A percentile compares a stretch with the other conserved stretches of the same genome.
Conservation (phyloP, 352 stramenopile species). For the Phytophthora ohioensis region DNA sequence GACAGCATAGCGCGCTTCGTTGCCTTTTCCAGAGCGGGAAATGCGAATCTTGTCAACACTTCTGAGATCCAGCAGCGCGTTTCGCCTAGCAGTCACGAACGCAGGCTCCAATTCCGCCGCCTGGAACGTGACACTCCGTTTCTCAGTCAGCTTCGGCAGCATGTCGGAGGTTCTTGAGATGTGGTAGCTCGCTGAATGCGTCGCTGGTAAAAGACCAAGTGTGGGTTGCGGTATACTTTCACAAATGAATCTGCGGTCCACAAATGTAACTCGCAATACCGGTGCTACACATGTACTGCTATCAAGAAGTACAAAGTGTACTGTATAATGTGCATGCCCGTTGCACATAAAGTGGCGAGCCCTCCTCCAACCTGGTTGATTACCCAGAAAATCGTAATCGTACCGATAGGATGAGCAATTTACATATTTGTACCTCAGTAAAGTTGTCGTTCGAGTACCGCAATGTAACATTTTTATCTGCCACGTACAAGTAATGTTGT, state of each 20-base stretch:
- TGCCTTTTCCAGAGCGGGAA: conserved; percentile 4
- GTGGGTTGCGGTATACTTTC: not conserved
- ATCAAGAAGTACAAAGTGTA: too few species aligned
- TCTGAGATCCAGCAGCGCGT: conserved; percentile 14
- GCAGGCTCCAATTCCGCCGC: conserved; percentile 5
- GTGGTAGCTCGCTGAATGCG: too few species aligned
- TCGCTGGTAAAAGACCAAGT: not conserved
- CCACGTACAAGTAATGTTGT: too few species aligned
- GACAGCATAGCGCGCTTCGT: not conserved
- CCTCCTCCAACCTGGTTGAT: conserved; percentile 11
- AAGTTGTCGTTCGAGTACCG: not conserved
- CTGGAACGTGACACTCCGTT: conserved; percentile 21
- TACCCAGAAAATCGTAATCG: conserved; percentile 1
- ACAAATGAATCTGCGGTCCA: not conserved
- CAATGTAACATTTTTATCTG: too few species aligned
- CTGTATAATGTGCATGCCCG: not conserved
- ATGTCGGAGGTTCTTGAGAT: not conserved
- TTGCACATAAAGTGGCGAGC: not conserved
- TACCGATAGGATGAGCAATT: conserved; percentile 5
- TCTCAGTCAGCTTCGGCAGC: conserved; percentile 20
- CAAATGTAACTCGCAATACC: not conserved
- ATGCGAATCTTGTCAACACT: conserved; percentile 9
- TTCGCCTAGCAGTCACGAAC: conserved; percentile 13
- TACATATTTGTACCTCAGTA: not conserved
- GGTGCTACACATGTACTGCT: not conserved